A percentile compares a stretch with the other conserved stretches of the same genome.
Evolutionary conservation across 1,284 basidiomycete species (phyloP).

Genomic region (Cystobasidium slooffiae): DNA sequence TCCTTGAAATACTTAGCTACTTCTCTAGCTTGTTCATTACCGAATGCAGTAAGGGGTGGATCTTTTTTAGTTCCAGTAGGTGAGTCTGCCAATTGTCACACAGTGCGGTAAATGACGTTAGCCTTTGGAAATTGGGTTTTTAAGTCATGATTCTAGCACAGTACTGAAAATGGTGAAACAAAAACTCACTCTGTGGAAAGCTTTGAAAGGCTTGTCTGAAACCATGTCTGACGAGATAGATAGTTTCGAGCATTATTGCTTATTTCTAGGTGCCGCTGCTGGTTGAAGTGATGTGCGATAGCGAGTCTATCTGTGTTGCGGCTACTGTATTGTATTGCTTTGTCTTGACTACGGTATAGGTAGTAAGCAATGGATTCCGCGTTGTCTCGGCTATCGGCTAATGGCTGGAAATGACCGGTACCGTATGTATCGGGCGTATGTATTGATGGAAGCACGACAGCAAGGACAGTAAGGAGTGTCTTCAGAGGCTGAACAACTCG

Average conservation of each 20-base stretch:
- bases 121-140: not conserved
- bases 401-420: too few species aligned
- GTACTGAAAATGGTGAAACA: not conserved
- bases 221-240: conserved; percentile 42
- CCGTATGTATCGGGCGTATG: too few species aligned
- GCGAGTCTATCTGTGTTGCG: too few species aligned
- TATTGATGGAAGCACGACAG: too few species aligned
- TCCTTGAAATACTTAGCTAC: conserved; percentile 24
- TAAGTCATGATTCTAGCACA: not conserved
- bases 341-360: too few species aligned
- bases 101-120: not conserved
- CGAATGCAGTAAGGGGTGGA: conserved; percentile 38
- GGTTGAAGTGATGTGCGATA: not conserved
- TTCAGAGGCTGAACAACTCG: too few species aligned
- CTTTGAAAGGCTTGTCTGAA: conserved; percentile 29
- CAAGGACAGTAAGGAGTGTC: too few species aligned
- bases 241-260: conserved; percentile 22
- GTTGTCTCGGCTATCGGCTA: too few species aligned
- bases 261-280: not conserved
- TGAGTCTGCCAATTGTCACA: not conserved
- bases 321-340: too few species aligned
- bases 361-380: too few species aligned
- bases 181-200: conserved; percentile 25
- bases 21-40: conserved; percentile 33
- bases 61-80: conserved; percentile 36